phyloP scores from a whole-genome alignment of 768 basidiomycete genomes.

The Suillus sp. region DNA sequence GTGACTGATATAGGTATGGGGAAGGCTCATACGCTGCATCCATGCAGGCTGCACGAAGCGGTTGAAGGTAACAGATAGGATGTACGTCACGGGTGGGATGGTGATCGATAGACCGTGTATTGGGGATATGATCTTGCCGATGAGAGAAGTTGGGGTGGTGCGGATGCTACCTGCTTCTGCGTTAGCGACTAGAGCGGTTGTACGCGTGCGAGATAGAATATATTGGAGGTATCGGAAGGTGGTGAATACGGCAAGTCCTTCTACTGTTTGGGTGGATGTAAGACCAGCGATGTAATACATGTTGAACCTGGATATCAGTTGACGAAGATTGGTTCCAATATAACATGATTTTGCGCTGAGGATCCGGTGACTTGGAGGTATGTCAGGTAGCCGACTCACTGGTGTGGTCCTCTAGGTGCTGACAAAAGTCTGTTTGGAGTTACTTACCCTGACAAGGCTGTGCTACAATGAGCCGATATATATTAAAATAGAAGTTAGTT shows the following conservation, averaged over 20 bases:
- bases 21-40: constrained; percentile 32
- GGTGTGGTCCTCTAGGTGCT: not conserved
- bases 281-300: constrained; percentile 31
- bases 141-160: constrained; percentile 18
- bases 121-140: constrained; percentile 32
- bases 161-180: constrained; percentile 24
- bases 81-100: constrained; percentile 32
- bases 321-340: not conserved
- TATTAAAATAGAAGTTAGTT: not conserved
- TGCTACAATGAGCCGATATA: not conserved
- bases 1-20: constrained; percentile 24
- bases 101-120: constrained; percentile 27
- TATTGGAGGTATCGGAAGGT: constrained; percentile 29
- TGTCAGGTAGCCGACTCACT: not conserved
- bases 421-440: not conserved
- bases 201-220: constrained; percentile 16
- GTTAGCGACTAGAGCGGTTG: constrained; percentile 5
- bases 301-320: not conserved
- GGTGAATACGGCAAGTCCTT: constrained; percentile 28
- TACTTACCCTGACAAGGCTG: not conserved
- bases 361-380: not conserved
- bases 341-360: not conserved
- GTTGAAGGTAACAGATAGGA: constrained; percentile 29
- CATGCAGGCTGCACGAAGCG: constrained; percentile 39
- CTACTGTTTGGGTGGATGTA: constrained; percentile 20